Conservation (phyloP, 2,329 filamentous ascomycete species). For the Dothiorella sarmentorum region DNA sequence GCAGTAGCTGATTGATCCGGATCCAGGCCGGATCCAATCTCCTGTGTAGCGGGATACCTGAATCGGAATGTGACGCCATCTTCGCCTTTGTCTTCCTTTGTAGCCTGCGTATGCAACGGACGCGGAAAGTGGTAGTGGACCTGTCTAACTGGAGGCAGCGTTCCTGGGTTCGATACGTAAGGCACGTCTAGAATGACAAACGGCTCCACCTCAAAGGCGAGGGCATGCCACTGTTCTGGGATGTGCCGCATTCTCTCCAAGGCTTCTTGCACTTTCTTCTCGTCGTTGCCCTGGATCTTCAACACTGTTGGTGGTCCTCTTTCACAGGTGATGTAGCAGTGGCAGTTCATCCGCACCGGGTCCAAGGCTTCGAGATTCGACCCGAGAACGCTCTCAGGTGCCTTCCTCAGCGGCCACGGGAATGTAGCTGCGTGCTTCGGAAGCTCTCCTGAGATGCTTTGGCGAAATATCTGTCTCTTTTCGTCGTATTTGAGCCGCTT, state of each 20-base stretch:
- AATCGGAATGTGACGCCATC: background rate
- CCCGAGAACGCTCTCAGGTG: constrained; percentile 26
- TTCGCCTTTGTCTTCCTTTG: background rate
- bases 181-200: constrained; percentile 23
- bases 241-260: constrained; percentile 25
- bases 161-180: background rate
- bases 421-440: background rate
- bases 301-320: constrained; percentile 20
- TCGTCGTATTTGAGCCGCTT: background rate
- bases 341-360: constrained; percentile 26
- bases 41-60: background rate
- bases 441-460: constrained; percentile 17
- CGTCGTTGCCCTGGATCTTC: constrained; percentile 25
- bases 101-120: background rate
- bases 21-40: no score
- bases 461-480: constrained; percentile 15
- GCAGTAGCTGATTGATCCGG: background rate
- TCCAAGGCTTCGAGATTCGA: constrained; percentile 29
- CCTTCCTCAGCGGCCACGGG: background rate
- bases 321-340: constrained; percentile 29
- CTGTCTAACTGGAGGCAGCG: background rate
- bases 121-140: background rate
- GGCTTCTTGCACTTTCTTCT: constrained; percentile 23
- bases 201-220: constrained; percentile 18
- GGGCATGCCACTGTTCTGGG: constrained; percentile 24